phyloP scores from a whole-genome alignment of 768 basidiomycete species.

The Coprinellus micaceus region DNA sequence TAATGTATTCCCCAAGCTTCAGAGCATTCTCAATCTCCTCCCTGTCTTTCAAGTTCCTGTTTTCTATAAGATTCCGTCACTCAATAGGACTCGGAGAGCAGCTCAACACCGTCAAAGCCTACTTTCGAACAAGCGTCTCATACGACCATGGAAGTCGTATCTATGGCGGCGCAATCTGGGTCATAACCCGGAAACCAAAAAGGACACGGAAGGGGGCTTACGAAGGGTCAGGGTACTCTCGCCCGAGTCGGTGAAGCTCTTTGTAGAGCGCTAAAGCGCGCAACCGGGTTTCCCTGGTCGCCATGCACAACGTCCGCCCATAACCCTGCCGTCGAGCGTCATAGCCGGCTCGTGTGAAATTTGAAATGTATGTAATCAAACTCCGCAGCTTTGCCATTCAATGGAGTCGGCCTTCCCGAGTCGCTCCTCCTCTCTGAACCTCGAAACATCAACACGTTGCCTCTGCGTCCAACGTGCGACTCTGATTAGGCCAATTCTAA shows the following conservation, averaged over 20 bases:
- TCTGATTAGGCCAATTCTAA: no score
- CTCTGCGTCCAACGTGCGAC: no score
- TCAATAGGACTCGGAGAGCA: constrained; percentile 2
- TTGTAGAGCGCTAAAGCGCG: constrained; percentile 76
- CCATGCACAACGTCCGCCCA: constrained; percentile 32
- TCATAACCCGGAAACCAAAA: no score
- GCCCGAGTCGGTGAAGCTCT: constrained; percentile 73
- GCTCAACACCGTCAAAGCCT: constrained; percentile 19
- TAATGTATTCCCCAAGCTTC: constrained; percentile 77
- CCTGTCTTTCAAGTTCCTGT: constrained; percentile 58
- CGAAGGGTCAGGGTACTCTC: constrained; percentile 82
- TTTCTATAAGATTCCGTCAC: constrained; percentile 43
- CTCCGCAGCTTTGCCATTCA: no score
- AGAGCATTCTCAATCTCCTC: constrained; percentile 76
- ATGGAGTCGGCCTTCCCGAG: no score
- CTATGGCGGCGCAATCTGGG: constrained; percentile 24
- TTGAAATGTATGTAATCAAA: no score
- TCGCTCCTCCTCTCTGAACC: no score
- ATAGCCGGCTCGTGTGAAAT: background rate
- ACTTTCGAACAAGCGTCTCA: constrained; percentile 76
- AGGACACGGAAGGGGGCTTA: constrained; percentile 47
- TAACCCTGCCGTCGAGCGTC: background rate
- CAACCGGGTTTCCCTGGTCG: constrained; percentile 48
- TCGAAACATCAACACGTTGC: no score
- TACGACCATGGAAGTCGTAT: constrained; percentile 73